Conservation (phyloP, 371 early-diverging fungal species). For the Mortierella sp. region DNA sequence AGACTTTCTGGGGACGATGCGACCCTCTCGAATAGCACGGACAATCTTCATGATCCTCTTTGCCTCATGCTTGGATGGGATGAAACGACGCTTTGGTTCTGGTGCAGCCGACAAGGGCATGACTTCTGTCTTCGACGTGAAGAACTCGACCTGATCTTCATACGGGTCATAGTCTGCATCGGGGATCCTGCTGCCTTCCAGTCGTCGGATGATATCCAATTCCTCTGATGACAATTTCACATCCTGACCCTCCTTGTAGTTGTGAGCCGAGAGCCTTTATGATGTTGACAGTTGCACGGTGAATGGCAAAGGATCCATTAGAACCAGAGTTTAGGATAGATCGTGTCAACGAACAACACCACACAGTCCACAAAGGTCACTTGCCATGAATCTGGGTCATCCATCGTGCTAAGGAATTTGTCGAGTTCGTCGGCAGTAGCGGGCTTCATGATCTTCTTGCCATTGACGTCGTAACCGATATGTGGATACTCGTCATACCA, state of each 20-base stretch:
- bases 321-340: too few relatives aligned
- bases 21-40: conserved; percentile 91
- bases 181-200: conserved; percentile 84
- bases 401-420: conserved; percentile 89
- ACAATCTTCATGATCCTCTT: conserved; percentile 94
- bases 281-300: too few relatives aligned
- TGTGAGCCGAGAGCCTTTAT: conserved; percentile 79
- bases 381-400: conserved; percentile 92
- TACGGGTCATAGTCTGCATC: conserved; percentile 90
- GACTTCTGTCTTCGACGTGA: conserved; percentile 82
- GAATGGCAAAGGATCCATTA: too few relatives aligned
- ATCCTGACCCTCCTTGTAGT: conserved; percentile 83
- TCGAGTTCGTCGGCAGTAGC: conserved; percentile 91
- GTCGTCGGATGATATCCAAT: conserved; percentile 88
- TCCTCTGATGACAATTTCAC: conserved; percentile 87
- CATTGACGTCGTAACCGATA: conserved; percentile 95
- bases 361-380: not conserved
- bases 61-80: conserved; percentile 95
- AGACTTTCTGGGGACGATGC: conserved; percentile 76
- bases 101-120: conserved; percentile 86
- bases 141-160: conserved; percentile 91
- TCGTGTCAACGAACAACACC: too few relatives aligned
- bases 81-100: conserved; percentile 95
- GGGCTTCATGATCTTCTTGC: conserved; percentile 90
- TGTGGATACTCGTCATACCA: conserved; percentile 97